Evolutionary conservation across 148 eudicot species (phyloP).

Genomic region (Vaccinium macrocarpon): DNA sequence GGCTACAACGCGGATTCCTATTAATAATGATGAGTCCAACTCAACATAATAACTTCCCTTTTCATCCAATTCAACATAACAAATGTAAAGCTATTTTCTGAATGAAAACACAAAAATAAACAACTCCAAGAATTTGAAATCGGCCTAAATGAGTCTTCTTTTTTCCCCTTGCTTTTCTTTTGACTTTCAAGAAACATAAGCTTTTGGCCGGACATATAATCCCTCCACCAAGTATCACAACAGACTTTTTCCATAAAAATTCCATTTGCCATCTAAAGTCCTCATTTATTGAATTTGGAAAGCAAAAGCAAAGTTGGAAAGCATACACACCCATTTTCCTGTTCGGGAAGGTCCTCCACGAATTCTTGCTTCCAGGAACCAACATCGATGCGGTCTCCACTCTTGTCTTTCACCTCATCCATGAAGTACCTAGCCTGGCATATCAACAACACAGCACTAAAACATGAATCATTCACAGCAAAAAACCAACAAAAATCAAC

Average conservation of each 20-base stretch:
- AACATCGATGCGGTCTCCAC: constrained; percentile 66
- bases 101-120: background rate
- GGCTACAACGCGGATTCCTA: background rate
- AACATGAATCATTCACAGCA: background rate
- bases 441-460: constrained; percentile 10
- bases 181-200: background rate
- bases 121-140: background rate
- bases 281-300: background rate
- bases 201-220: background rate
- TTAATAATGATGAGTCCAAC: background rate
- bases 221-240: background rate
- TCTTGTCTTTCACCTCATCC: constrained; percentile 95
- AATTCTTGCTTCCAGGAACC: constrained; percentile 69
- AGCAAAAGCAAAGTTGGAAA: background rate
- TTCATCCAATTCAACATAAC: background rate
- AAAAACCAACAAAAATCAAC: constrained; percentile 8
- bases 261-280: background rate
- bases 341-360: constrained; percentile 77
- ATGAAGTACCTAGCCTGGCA: constrained; percentile 65
- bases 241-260: background rate
- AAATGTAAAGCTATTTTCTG: background rate
- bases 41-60: background rate
- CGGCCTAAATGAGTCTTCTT: background rate
- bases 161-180: no score
- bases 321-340: constrained; percentile 66